Conservation (phyloP, 2,329 filamentous ascomycete species). For the Stylonectria norvegica region DNA sequence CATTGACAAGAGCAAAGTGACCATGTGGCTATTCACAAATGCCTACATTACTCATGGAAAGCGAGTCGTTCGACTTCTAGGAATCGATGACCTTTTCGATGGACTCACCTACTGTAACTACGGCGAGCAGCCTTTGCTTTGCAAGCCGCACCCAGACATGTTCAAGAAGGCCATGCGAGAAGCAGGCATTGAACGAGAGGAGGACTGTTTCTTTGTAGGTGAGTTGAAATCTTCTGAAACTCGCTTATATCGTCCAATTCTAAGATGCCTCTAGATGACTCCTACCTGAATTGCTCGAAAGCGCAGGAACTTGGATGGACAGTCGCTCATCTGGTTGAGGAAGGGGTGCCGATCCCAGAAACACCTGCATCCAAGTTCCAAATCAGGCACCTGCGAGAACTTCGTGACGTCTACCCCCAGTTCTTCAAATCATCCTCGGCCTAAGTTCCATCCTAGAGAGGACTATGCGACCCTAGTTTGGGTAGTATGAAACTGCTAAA, state of each 20-base stretch:
- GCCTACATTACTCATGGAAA: conserved; percentile 87
- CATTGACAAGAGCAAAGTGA: conserved; percentile 80
- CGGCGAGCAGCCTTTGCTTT: conserved; percentile 65
- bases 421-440: conserved; percentile 64
- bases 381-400: conserved; percentile 71
- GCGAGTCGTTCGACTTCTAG: conserved; percentile 75
- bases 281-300: conserved; percentile 73
- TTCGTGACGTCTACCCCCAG: conserved; percentile 74
- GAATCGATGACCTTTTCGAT: conserved; percentile 85
- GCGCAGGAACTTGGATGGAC: conserved; percentile 83
- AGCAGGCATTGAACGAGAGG: conserved; percentile 63
- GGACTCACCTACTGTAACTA: conserved; percentile 97
- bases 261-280: conserved; percentile 64
- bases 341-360: conserved; percentile 60
- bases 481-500: too few species aligned
- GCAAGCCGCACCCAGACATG: conserved; percentile 83
- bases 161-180: conserved; percentile 86
- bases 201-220: conserved; percentile 92
- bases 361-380: conserved; percentile 68
- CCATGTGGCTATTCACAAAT: conserved; percentile 92
- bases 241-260: background rate
- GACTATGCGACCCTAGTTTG: too few species aligned
- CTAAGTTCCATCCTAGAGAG: too few species aligned
- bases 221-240: conserved; percentile 38
- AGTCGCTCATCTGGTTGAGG: conserved; percentile 80